Percentiles rank a stretch among this genome's conserved stretches.
phyloP scores from a whole-genome alignment of 2,329 filamentous ascomycete genomes.

The Cadophora sp. region DNA sequence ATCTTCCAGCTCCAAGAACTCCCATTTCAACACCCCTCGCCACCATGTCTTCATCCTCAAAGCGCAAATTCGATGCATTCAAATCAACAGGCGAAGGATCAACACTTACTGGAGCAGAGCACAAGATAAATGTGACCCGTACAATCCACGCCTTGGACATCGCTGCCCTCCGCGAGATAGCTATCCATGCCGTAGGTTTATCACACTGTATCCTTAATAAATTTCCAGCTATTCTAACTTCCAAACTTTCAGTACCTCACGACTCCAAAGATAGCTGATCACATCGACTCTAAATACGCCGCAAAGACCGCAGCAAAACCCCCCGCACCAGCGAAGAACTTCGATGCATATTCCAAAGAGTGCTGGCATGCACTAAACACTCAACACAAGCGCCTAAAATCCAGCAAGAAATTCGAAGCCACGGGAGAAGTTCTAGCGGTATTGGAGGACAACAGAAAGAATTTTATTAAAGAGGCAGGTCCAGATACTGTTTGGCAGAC shows the following conservation, averaged over 20 bases:
- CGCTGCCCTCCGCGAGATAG: slow-evolving; percentile 6
- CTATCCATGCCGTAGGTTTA: neutral
- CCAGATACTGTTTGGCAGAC: slow-evolving; percentile 27
- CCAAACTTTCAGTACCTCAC: neutral
- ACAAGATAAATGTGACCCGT: neutral
- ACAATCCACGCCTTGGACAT: neutral
- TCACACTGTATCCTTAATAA: too few species aligned
- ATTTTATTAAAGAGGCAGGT: slow-evolving; percentile 8
- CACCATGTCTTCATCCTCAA: neutral
- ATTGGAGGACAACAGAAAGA: neutral
- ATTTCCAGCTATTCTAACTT: neutral
- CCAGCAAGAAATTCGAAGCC: slow-evolving; percentile 22
- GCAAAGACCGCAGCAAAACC: neutral
- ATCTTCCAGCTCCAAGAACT: too few species aligned
- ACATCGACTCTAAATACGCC: slow-evolving; percentile 19
- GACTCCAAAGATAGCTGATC: slow-evolving; percentile 2
- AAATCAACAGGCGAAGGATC: neutral
- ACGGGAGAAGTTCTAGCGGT: slow-evolving; percentile 12
- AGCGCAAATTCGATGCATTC: neutral
- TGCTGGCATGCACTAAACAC: slow-evolving; percentile 30
- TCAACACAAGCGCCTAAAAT: slow-evolving; percentile 21
- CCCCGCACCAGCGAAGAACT: slow-evolving; percentile 20
- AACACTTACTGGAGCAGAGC: neutral
- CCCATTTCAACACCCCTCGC: neutral
- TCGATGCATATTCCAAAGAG: slow-evolving; percentile 25